Evolutionary conservation across 768 basidiomycete species (phyloP), one percentile per base, ranked within the genome.

Genomic region (Termitomyces sp.): DNA sequence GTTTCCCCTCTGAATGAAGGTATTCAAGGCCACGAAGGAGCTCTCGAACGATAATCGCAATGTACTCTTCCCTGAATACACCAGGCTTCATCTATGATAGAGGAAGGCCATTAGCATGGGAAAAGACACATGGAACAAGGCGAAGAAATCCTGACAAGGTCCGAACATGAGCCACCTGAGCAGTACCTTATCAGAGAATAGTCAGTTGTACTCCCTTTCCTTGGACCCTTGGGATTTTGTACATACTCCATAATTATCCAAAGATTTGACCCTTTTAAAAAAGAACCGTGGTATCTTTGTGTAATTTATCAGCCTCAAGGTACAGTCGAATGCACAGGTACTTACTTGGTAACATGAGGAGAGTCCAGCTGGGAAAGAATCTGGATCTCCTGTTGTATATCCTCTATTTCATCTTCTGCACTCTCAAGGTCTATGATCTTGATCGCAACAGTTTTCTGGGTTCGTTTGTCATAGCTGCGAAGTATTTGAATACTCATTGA

Each of bases 351-450:
- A 56, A 98, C 96, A 75, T 91, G 89, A 28, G 92, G 88, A 26
- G 94, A 98, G 72, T 98, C 96, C 63, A 99, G 74, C 69, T 98
- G 95, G 7, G 92, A 94, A 14, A 99, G 83, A 61, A 99, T 98
- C 72, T 97, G 93, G 56, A 99, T 98, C 72, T 99, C 97, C 71
- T 97, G 93, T 66, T 98, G 94, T 59, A 99, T 98, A 74, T 98
- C 97, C 71, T 98, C 97, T 68, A 98, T 98, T 77, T 99, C 97
- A 69, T 99, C 97, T 72, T 98, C 97, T 52, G 97, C 97, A 68
- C 92, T 94, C 74, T 99, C 97, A 33, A 99, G 84, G 77, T 98
- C 95, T 70, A 99, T 98, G 65, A 98, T 96, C 86, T 95, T 99
- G 79, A 99, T 98, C 46, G 97, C 97, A 26, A 99, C 97, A 0